Base-by-base conservation (phyloP, 306 rosid genomes). In the Begonia loranthoides region DNA sequence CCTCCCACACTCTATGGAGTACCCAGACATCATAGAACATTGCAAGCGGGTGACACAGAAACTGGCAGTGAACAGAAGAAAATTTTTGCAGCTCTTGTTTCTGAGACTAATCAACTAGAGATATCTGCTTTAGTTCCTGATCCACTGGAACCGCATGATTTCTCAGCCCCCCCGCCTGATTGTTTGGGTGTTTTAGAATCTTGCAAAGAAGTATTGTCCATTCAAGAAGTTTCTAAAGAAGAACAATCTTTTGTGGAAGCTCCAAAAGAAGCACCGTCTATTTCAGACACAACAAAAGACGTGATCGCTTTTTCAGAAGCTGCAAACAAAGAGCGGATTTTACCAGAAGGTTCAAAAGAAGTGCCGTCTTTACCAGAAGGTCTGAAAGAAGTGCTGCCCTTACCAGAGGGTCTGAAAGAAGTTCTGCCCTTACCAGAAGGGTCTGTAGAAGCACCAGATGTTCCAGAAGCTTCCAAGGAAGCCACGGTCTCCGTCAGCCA, bases 1-100 rank as follows among this genome's bases (percentile, higher is more conserved):
- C 69, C 84, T 14, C 81, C 90, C 50, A 90, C 95, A 55, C 90
- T 90, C 13, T 80, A 74, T 47, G 97, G 95, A 62, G 76, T 90
- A 47, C 95, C 95, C 59, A 70, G 92, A 65, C 95, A 82, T 70
- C 79, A 77, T 63, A 78, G 76, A 64, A 66, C 75, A 9, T 62
- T 90, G 73, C 87, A 73, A 49, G 51, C 70, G 68, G 79, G 85
- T 57, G 87, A 80, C 60, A 57, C 69, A 16, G 97, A 81, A 59
- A 68, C 76, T 66, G 76, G 74, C 63, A 75, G 68, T 60, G 76
- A 70, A 65, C 95, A 80, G 69, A 89, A 68, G 75, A 86, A 72
- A 71, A 61, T 68, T 12, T 63, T 85, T 45, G 28, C 76, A 66
- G 69, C 69, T 68, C 77, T 78, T 63, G 79, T 80, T 66, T 58